These are phyloP conservation scores for Trichaptum fuscoviolaceum DNA, from an alignment of 768 basidiomycete genomes.

Conservation along the genomic window DNA sequence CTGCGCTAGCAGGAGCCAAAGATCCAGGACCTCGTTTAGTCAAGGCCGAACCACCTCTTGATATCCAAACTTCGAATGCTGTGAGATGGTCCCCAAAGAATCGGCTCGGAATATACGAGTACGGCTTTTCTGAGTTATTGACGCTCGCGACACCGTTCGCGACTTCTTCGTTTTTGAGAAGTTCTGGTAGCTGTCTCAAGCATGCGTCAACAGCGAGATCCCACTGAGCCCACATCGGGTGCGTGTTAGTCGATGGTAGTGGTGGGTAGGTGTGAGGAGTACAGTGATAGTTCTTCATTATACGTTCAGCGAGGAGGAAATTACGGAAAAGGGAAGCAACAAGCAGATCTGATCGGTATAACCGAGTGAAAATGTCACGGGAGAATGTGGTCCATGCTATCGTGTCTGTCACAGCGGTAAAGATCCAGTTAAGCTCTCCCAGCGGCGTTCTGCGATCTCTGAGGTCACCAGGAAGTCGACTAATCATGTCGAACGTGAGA, in stretches of 20 bases:
- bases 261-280: slow-evolving; percentile 91
- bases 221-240: slow-evolving; percentile 96
- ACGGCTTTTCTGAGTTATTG: slow-evolving; percentile 40
- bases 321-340: slow-evolving; percentile 97
- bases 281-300: slow-evolving; percentile 97
- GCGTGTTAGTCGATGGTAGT: slow-evolving; percentile 94
- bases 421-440: slow-evolving; percentile 99
- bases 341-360: slow-evolving; percentile 92
- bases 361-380: slow-evolving; percentile 84
- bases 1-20: slow-evolving; percentile 36
- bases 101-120: slow-evolving; percentile 76
- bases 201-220: slow-evolving; percentile 95
- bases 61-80: slow-evolving; percentile 98
- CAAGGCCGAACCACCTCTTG: slow-evolving; percentile 82
- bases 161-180: slow-evolving; percentile 35
- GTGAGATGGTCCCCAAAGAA: slow-evolving; percentile 97
- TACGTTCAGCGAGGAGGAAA: slow-evolving; percentile 93
- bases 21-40: slow-evolving; percentile 74
- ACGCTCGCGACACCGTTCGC: slow-evolving; percentile 7
- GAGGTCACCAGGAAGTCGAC: slow-evolving; percentile 93
- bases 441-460: slow-evolving; percentile 95
- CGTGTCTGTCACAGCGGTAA: slow-evolving; percentile 97
- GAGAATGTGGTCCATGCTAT: slow-evolving; percentile 99
- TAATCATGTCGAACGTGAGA: slow-evolving; percentile 83
- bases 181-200: slow-evolving; percentile 85